Evolutionary conservation across 345 rosid species (phyloP), one percentile per base, ranked within the genome.

Genomic region (Citrus medica): DNA sequence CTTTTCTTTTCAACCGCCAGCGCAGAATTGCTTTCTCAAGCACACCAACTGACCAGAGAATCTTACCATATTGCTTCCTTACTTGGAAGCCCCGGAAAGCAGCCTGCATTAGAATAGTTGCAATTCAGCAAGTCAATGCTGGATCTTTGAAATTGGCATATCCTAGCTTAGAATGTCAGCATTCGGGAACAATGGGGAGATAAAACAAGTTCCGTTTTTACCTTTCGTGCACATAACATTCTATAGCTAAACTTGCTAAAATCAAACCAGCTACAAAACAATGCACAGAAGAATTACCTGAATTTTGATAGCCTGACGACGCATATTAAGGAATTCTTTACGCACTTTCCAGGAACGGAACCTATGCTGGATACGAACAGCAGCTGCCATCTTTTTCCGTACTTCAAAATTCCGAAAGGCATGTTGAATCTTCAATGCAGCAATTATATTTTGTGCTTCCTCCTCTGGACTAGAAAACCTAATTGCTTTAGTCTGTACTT

Each of bases 391-490:
- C 85, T 80, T 92, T 85, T 89, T 96, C 67, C 82, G 86, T 2
- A 83, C 77, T 12, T 90, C 98, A 53, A 55, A 87, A 72, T 90
- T 90, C 70, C 97, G 99, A 77, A 85, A 96, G 25, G 99, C 99
- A 81, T 92, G 90, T 81, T 96, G 99, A 85, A 96, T 94, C 88
- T 83, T 94, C 97, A 96, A 79, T 1, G 98, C 99, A 9, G 99
- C 98, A 48, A 96, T 84, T 81, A 94, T 94, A 80, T 46, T 62
- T 67, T 84, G 81, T 22, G 98, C 95, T 78, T 94, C 99, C 30
- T 86, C 91, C 83, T 90, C 98, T 27, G 87, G 83, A 79, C 24
- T 89, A 69, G 82, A 73, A 79, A 33, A 73, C 83, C 82, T 73
- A 42, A 90, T 82, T 67, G 88, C 89, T 58, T 78, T 81, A 65